Base-by-base conservation (phyloP, 345 rosid genomes). In the Sisymbrium altissimum region DNA sequence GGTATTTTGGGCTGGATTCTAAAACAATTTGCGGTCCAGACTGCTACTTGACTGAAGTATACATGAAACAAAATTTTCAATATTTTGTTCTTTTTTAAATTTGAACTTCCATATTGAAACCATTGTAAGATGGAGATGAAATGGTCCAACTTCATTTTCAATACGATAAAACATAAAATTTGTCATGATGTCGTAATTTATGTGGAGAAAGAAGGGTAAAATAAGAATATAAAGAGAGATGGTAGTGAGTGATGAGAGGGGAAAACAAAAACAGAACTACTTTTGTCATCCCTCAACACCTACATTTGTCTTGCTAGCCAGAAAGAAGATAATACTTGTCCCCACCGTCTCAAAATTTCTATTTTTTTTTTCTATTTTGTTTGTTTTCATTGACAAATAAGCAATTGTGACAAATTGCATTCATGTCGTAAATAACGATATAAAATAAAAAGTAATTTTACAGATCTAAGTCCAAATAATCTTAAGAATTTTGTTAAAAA, bases 271-370 rank as follows among this genome's bases (percentile, higher is more conserved):
- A 59, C 73, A 72, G 69, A 76, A 71, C 74, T 55, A 68, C 75
- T 46, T 56, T 72, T 72, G 76, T 70, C 71, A 52, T 61, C 65
- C 73, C 55, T 71, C 75, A 67, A 70, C 55, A 66, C 63, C 76
- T 64, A 77, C 71, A 81, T 66, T 77, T 68, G 77, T 74, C 70
- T 65, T 55, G 62, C 63, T 60, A 81, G 77, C 49, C 67, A 70
- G 70, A 74, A 62, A 58, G 66, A 81, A 58, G 83, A 80, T 72
- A 79, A 76, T 71, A 72, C 45, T 60, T 83, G 86, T 81, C 82
- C 85, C 84, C 83, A 81, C 84, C 6, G 11, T 70, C 67, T 64
- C 55, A 27, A 7, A 9, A 46, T 71, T 40, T 29, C 43, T 14
- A 8, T 15, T 52, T 68, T 17, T 7, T 36, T 52, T 57, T 6